phyloP scores from a whole-genome alignment of 306 rosid genomes.

The Chamaecrista fasciculata region DNA sequence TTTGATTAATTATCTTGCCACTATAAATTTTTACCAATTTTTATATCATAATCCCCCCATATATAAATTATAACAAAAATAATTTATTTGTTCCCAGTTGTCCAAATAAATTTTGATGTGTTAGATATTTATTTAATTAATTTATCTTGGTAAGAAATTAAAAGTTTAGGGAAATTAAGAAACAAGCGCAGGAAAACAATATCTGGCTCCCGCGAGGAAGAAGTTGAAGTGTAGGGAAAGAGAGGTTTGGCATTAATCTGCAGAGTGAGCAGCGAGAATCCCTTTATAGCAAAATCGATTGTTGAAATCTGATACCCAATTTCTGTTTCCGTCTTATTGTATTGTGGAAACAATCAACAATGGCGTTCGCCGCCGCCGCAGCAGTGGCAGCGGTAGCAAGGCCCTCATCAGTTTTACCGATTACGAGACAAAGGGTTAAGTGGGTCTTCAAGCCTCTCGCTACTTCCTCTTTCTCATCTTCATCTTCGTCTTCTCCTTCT shows the following conservation, averaged over 20 bases:
- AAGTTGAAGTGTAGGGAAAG: neutral
- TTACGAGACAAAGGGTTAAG: conserved; percentile 32
- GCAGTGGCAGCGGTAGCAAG: conserved; percentile 32
- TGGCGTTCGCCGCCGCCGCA: conserved; percentile 44
- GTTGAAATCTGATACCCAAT: neutral
- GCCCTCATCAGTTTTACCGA: conserved; percentile 36
- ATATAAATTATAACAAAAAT: too few species aligned
- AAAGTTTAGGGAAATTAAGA: too few species aligned
- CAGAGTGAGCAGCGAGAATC: neutral
- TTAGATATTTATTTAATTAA: too few species aligned
- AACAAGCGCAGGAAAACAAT: too few species aligned
- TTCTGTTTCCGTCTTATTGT: neutral
- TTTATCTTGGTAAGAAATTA: too few species aligned
- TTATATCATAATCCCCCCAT: too few species aligned
- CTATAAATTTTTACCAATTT: too few species aligned
- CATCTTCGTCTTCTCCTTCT: conserved; percentile 38
- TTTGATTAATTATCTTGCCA: too few species aligned
- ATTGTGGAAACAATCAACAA: conserved; percentile 23
- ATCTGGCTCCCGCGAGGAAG: too few species aligned
- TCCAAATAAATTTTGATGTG: too few species aligned
- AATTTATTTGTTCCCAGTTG: too few species aligned
- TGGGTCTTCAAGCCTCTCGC: conserved; percentile 42
- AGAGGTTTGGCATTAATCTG: neutral
- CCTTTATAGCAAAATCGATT: neutral
- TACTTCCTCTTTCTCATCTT: conserved; percentile 39